Conservation (phyloP, 2,329 filamentous ascomycete genomes). For the Talaromyces rugulosus region DNA sequence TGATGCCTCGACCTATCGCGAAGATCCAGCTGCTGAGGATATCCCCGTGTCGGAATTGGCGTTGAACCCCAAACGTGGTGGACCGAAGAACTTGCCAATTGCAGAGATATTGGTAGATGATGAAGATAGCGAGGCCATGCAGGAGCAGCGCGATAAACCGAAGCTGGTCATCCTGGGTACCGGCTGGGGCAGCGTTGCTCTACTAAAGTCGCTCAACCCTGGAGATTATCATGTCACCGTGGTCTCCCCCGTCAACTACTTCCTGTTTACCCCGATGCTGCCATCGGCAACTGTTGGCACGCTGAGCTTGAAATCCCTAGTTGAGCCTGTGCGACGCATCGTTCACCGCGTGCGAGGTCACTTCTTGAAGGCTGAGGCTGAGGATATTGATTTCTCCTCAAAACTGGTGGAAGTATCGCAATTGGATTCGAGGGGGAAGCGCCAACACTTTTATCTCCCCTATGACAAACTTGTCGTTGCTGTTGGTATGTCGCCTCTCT, state of each 20-base stretch:
- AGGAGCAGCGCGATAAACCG: conserved; percentile 76
- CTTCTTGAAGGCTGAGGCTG: conserved; percentile 81
- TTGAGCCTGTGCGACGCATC: conserved; percentile 88
- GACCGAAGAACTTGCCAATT: conserved; percentile 93
- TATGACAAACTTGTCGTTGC: conserved; percentile 95
- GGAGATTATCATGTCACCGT: conserved; percentile 96
- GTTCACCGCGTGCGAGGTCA: conserved; percentile 74
- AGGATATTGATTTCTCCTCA: conserved; percentile 85
- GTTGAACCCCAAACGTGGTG: conserved; percentile 73
- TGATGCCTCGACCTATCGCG: conserved; percentile 85
- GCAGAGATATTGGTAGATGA: conserved; percentile 85
- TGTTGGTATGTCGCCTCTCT: conserved; percentile 54
- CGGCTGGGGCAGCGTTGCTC: conserved; percentile 89
- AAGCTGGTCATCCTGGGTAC: conserved; percentile 88
- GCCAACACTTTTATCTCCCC: conserved; percentile 82
- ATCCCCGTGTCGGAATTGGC: conserved; percentile 81
- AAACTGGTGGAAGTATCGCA: conserved; percentile 87
- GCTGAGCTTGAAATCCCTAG: conserved; percentile 80
- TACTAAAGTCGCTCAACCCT: conserved; percentile 83
- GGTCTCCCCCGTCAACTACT: conserved; percentile 92
- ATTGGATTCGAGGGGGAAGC: conserved; percentile 64
- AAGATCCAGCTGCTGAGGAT: conserved; percentile 62
- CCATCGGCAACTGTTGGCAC: conserved; percentile 96
- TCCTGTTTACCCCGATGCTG: conserved; percentile 96
- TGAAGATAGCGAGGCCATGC: conserved; percentile 69